Evolutionary conservation across 768 basidiomycete species (phyloP), one percentile per base, ranked within the genome.

Genomic region (Boletus tomentosulus): DNA sequence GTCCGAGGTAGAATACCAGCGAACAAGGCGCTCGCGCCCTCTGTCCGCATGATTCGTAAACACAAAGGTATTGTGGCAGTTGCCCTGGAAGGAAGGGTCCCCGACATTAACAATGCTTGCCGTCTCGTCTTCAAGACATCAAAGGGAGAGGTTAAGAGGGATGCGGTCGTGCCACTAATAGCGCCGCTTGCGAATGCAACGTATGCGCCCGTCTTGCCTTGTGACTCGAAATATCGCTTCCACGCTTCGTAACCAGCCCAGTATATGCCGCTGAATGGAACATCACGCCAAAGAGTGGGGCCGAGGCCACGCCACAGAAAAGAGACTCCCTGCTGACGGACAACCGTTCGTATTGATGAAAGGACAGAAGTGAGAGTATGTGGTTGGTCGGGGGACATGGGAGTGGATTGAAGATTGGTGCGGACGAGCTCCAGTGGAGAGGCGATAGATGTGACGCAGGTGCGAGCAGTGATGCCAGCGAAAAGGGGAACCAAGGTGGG

Each of bases 81-180:
- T 41, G 62, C 58, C 43, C 66, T 65, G 19, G 72, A 62, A 24
- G 71, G 57, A 9, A 74, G 65, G 3, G 84, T 66, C 9, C 76
- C 66, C 9, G 80, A 76, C 86, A 92, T 88, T 34, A 89, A 62
- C 42, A 91, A 74, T 3, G 94, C 86, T 66, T 99, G 97, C 48
- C 92, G 77, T 50, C 96, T 82, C 2, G 97, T 98, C 72, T 99
- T 99, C 53, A 98, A 78, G 22, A 98, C 94, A 66, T 99, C 97
- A 66, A 98, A 97, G 0, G 97, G 96, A 13, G 92, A 92, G 2
- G 96, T 98, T 53, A 96, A 57, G 27, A 97, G 72, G 1, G 95
- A 92, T 10, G 96, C 90, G 0, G 80, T 77, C 35, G 84, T 92
- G 48, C 97, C 97, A 60, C 91, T 92, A 48, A 86, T 71, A 8